Conservation (phyloP, 768 basidiomycete genomes). For the Cystobasidium onofrii region DNA sequence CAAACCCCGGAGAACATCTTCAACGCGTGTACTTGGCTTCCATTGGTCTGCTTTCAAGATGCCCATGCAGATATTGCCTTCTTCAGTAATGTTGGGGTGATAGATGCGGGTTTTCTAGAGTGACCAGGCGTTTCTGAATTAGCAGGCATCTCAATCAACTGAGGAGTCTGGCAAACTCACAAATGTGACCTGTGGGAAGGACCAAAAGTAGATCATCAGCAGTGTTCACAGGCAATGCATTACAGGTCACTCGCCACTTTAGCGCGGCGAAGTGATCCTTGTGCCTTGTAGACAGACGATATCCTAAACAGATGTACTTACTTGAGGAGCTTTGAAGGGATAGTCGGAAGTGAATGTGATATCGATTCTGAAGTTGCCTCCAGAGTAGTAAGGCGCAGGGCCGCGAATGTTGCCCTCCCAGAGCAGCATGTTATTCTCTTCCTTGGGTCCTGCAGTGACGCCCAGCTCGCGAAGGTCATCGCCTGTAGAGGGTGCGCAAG, state of each 20-base stretch:
- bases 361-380: slow-evolving; percentile 28
- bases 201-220: neutral
- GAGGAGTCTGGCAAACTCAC: neutral
- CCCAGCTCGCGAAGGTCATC: slow-evolving; percentile 20
- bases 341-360: slow-evolving; percentile 22
- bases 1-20: slow-evolving; percentile 27
- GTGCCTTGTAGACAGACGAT: neutral
- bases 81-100: slow-evolving; percentile 33
- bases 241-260: neutral
- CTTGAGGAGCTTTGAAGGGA: slow-evolving; percentile 31
- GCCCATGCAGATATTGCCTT: slow-evolving; percentile 28
- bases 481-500: neutral
- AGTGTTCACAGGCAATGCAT: neutral
- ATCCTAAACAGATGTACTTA: neutral
- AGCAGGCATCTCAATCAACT: neutral
- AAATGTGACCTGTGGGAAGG: neutral
- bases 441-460: slow-evolving; percentile 22
- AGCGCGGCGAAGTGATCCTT: neutral
- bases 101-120: slow-evolving; percentile 26
- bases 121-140: neutral
- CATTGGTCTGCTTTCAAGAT: slow-evolving; percentile 29
- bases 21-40: slow-evolving; percentile 24
- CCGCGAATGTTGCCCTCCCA: slow-evolving; percentile 17
- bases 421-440: slow-evolving; percentile 12
- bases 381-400: slow-evolving; percentile 28